A percentile compares a stretch with the other conserved stretches of the same genome.
Conservation (phyloP, 2,329 filamentous ascomycete species). For the Clathrospora elynae region DNA sequence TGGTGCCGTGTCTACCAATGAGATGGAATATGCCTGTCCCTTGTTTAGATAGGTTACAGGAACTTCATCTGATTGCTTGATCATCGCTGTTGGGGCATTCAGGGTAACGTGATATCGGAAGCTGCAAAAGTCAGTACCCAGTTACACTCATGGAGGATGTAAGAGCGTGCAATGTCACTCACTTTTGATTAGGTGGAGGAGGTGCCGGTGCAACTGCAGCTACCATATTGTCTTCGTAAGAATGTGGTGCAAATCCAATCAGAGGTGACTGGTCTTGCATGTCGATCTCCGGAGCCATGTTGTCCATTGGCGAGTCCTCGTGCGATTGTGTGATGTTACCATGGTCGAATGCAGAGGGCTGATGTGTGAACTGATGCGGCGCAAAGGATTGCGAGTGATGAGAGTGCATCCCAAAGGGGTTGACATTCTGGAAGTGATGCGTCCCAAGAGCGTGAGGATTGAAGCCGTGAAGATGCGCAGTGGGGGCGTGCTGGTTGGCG, state of each 20-base stretch:
- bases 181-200: slow-evolving; percentile 54
- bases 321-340: slow-evolving; percentile 68
- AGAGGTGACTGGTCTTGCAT: slow-evolving; percentile 67
- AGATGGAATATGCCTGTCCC: slow-evolving; percentile 89
- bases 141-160: not conserved
- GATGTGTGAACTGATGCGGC: slow-evolving; percentile 79
- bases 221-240: slow-evolving; percentile 55
- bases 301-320: slow-evolving; percentile 70
- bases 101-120: slow-evolving; percentile 90
- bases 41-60: slow-evolving; percentile 99
- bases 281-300: slow-evolving; percentile 59
- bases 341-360: slow-evolving; percentile 75
- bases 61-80: slow-evolving; percentile 85
- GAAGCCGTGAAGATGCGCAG: slow-evolving; percentile 67
- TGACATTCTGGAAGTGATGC: slow-evolving; percentile 64
- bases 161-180: slow-evolving; percentile 27
- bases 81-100: slow-evolving; percentile 95
- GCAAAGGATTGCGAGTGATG: slow-evolving; percentile 64
- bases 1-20: slow-evolving; percentile 77
- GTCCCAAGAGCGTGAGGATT: slow-evolving; percentile 53
- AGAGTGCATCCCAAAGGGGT: slow-evolving; percentile 68
- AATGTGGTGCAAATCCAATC: slow-evolving; percentile 61
- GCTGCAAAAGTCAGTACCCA: slow-evolving; percentile 48
- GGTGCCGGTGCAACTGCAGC: slow-evolving; percentile 42
- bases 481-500: slow-evolving; percentile 55